Base-by-base conservation (phyloP, 2,329 filamentous ascomycete species). In the Microcyclospora pomicola region DNA sequence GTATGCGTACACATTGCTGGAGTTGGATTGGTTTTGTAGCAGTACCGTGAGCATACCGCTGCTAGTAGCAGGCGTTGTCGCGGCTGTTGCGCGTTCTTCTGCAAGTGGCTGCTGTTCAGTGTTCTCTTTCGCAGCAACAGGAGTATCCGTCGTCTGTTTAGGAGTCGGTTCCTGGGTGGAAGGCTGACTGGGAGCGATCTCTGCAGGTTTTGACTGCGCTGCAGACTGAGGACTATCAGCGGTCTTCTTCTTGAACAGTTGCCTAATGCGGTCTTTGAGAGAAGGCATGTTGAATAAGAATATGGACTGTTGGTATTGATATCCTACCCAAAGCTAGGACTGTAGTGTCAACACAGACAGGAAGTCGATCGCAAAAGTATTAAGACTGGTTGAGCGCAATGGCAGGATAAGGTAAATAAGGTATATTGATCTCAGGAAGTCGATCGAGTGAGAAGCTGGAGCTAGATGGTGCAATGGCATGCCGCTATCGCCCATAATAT, bases 1-100 rank as follows among this genome's bases (percentile, higher is more conserved):
- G 55, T 60, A 60, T 9, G 56, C 56, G 38, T 51, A 60, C 30
- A 58, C 53, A 6, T 50, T 44, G 35, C 40, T 46, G 2, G 55
- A 56, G 36, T 42, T 52, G 12, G 54, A 56, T 15, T 54, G 46
- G 42, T 60, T 60, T 32, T 49, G 46, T 3, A 60, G 42, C 9
- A 43, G 42, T 27, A 60, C 49, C 35, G 50, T 48, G 16, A 60
- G 36, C 14, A 51, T 53, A 24, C 51, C 47, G 31, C 41, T 48
- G 15, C 42, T 42, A 16, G 45, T 52, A 19, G 53, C 53, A 33
- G 30, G 34, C 12, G 11, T 33, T 29, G 13, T n/a, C 19, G 15
- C 12, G 36, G 30, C 30, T 39, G 15, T 27, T 19, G 35, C 13
- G n/a, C 16, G 30, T 9, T 29, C 31, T 32, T 39, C 31, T 12